phyloP scores from a whole-genome alignment of 495 filamentous ascomycete genomes.

The Extremus antarcticus region DNA sequence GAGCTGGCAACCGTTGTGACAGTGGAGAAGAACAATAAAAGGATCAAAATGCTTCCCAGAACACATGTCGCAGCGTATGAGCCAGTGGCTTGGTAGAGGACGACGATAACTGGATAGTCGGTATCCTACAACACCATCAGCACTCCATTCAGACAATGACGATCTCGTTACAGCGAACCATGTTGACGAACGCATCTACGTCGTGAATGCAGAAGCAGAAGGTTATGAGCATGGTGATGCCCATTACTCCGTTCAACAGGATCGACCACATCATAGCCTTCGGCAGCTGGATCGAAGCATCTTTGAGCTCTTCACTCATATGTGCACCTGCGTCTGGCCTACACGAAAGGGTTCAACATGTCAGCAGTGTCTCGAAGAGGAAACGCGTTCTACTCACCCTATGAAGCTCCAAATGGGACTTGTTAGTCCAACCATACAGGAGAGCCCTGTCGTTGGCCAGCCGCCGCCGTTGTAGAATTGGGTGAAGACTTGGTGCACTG shows the following conservation, averaged over 20 bases:
- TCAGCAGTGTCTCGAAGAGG: slow-evolving; percentile 21
- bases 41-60: slow-evolving; percentile 27
- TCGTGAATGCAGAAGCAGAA: too few relatives aligned
- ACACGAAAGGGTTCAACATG: too few relatives aligned
- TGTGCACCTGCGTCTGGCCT: slow-evolving; percentile 6
- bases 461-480: background rate
- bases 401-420: too few relatives aligned
- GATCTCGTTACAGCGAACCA: too few relatives aligned
- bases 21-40: slow-evolving; percentile 23
- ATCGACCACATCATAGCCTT: slow-evolving; percentile 36
- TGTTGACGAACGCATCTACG: too few relatives aligned
- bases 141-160: slow-evolving; percentile 33
- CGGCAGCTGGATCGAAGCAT: slow-evolving; percentile 35
- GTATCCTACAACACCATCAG: slow-evolving; percentile 26
- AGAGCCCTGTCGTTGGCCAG: background rate
- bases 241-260: slow-evolving; percentile 36
- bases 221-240: slow-evolving; percentile 35
- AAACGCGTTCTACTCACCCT: too few relatives aligned
- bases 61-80: slow-evolving; percentile 27
- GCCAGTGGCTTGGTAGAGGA: slow-evolving; percentile 19
- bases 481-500: slow-evolving; percentile 16
- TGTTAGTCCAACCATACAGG: slow-evolving; percentile 17
- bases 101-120: slow-evolving; percentile 37
- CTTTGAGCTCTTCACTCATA: slow-evolving; percentile 36
- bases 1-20: slow-evolving; percentile 28